Base-by-base conservation (phyloP, 768 basidiomycete species). In the Pulveroboletus sp. region DNA sequence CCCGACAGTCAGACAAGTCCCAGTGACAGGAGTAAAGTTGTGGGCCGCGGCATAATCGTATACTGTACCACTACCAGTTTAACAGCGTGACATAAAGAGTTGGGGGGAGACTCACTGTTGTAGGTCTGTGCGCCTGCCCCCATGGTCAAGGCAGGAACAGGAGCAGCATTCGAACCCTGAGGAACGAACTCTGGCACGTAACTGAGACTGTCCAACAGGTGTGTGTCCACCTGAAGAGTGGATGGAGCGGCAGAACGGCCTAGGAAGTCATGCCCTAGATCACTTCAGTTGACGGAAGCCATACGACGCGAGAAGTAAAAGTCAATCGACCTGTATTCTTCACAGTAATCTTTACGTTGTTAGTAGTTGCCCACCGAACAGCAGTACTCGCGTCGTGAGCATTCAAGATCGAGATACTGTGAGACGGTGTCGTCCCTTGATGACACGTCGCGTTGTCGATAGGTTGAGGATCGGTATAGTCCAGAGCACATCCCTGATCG, bases 231-330 rank as follows among this genome's bases (percentile, higher is more conserved):
- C 34, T 64, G 61, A 23, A 64, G 55, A 9, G 61, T 50, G 9
- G 53, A 61, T 21, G 59, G 61, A n/a, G 45, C 51, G 23, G 62
- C 52, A 41, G 61, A 61, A 27, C 61, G 56, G n/a, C 62, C 61
- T 8, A 46, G 49, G 35, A 32, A 52, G 34, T 63, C 61, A 21
- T 64, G 61, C 6, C 61, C 62, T 58, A 44, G 13, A 24, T 23
- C 20, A 9, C 17, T 25, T 40, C 24, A 21, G 16, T 45, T 10
- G 54, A 24, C 3, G 16, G 2, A 41, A 7, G 5, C 32, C n/a
- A 39, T 13, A n/a, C 46, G n/a, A 23, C 38, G 19, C 7, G 4
- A 16, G 21, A 31, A 40, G 12, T n/a, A 11, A 33, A n/a, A 7
- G 17, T 17, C 1, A 37, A 37, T 16, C 13, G 11, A 64, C 62